A percentile compares a stretch with the other conserved stretches of the same genome.
Evolutionary conservation across 805 yeast species (phyloP).

Genomic region (Saturnispora dispora): DNA sequence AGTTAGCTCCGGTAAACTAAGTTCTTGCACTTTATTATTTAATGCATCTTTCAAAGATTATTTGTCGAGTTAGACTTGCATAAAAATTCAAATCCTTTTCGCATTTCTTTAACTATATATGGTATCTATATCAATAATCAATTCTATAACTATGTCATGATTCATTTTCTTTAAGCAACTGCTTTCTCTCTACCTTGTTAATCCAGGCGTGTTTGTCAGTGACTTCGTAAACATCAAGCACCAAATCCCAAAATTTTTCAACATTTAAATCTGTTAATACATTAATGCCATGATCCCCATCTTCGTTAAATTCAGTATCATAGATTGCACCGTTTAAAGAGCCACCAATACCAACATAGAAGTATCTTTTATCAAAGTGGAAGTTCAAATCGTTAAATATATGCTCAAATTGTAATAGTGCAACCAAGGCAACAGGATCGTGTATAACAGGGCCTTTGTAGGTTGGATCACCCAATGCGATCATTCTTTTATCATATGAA

Average conservation of each 20-base stretch:
- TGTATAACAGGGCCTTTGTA: constrained; percentile 65
- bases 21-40: not conserved
- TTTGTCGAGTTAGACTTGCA: not conserved
- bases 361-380: constrained; percentile 14
- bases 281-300: constrained; percentile 26
- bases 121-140: not conserved
- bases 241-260: constrained; percentile 37
- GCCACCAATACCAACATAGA: constrained; percentile 13
- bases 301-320: constrained; percentile 19
- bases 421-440: constrained; percentile 67
- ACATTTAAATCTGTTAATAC: constrained; percentile 35
- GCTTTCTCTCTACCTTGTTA: constrained; percentile 10
- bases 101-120: not conserved
- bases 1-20: not conserved
- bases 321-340: constrained; percentile 13
- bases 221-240: constrained; percentile 30
- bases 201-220: constrained; percentile 26
- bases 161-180: constrained; percentile 7
- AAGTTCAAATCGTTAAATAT: constrained; percentile 16
- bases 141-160: not conserved
- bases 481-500: constrained; percentile 40
- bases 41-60: too few relatives aligned
- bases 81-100: not conserved
- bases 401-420: constrained; percentile 39
- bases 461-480: constrained; percentile 33